Evolutionary conservation across 179 eudicot genomes (phyloP).

Genomic region (Beta corolliflora): DNA sequence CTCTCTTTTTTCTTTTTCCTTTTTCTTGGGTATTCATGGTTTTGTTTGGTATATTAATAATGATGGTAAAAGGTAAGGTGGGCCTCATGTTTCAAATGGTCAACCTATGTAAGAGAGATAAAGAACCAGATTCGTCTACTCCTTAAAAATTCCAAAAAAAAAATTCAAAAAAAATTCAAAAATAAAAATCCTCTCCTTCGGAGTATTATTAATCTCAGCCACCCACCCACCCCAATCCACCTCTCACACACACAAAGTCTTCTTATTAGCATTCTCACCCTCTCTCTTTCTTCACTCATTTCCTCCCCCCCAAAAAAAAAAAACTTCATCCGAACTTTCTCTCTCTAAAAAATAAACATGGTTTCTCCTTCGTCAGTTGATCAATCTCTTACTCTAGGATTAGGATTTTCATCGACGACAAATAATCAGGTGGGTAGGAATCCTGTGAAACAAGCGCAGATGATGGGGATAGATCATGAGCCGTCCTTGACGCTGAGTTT

Average conservation of each 20-base stretch:
- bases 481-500: constrained; percentile 55
- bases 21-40: neutral
- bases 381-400: constrained; percentile 21
- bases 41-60: constrained; percentile 20
- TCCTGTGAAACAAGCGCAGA: neutral
- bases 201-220: constrained; percentile 26
- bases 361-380: constrained; percentile 13
- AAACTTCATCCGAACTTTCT: constrained; percentile 4
- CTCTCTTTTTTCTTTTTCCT: neutral
- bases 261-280: constrained; percentile 27
- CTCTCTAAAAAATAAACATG: neutral
- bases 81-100: constrained; percentile 34
- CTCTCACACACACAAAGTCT: constrained; percentile 14
- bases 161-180: too few relatives aligned
- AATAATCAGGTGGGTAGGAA: neutral
- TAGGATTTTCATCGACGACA: constrained; percentile 22
- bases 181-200: neutral
- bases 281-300: neutral
- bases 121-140: constrained; percentile 35
- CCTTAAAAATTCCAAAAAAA: constrained; percentile 10
- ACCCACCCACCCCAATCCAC: constrained; percentile 35
- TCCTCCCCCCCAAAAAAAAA: neutral
- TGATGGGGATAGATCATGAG: constrained; percentile 19
- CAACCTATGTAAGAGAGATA: constrained; percentile 33
- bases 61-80: constrained; percentile 30